These are phyloP conservation scores for Mycena galericulata DNA, from an alignment of 768 basidiomycete genomes.

Conservation along the genomic window DNA sequence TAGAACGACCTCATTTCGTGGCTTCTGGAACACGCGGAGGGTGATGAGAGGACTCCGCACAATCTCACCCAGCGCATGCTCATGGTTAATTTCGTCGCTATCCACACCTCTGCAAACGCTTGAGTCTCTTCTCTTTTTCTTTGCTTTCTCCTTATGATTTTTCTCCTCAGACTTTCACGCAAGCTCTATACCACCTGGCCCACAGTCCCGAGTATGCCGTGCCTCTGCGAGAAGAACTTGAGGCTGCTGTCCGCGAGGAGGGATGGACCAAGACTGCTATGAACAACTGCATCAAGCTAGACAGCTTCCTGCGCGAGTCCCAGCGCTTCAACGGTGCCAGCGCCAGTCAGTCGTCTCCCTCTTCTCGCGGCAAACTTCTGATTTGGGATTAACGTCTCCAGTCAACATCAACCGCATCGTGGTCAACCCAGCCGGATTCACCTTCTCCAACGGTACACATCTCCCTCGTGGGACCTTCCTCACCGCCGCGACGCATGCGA, in stretches of 20 bases:
- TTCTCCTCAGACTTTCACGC: constrained; percentile 51
- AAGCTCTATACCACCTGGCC: constrained; percentile 49
- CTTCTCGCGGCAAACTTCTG: no score
- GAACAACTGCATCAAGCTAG: constrained; percentile 49
- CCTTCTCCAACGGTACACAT: constrained; percentile 52
- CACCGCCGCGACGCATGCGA: constrained; percentile 37
- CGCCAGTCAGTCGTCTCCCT: constrained; percentile 37
- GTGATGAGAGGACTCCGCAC: constrained; percentile 38
- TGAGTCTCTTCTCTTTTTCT: background rate
- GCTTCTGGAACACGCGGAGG: constrained; percentile 54
- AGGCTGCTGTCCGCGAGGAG: constrained; percentile 41
- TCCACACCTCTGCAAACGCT: constrained; percentile 49
- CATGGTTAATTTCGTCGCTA: constrained; percentile 52
- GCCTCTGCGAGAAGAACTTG: constrained; percentile 54
- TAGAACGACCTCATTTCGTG: constrained; percentile 59
- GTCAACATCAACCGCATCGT: constrained; percentile 48
- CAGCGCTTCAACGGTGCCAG: constrained; percentile 47
- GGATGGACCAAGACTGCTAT: constrained; percentile 49
- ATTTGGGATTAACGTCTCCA: no score
- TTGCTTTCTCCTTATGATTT: background rate
- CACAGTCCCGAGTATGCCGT: constrained; percentile 41
- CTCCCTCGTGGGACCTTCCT: constrained; percentile 49
- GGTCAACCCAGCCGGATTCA: constrained; percentile 41
- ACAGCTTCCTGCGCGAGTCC: constrained; percentile 55
- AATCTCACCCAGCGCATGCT: constrained; percentile 45